Percentiles rank a stretch among this genome's conserved stretches.
These are phyloP conservation scores for Triadica sebifera DNA, from an alignment of 345 rosid species.

Conservation along the genomic window DNA sequence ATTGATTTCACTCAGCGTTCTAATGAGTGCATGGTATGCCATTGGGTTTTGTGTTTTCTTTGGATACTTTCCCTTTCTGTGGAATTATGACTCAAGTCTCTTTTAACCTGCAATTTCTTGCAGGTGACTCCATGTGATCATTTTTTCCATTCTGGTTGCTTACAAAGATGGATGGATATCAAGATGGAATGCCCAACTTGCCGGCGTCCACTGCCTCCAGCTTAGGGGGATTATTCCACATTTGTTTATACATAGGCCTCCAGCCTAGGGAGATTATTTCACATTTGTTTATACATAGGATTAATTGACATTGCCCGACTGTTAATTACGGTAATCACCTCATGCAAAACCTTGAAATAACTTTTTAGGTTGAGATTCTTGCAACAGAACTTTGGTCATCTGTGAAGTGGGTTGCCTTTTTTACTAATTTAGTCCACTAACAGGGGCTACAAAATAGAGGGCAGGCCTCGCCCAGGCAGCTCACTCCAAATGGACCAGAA, in stretches of 20 bases:
- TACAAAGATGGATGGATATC: conserved; percentile 99
- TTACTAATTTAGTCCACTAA: not conserved
- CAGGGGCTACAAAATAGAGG: no score
- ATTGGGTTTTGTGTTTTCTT: not conserved
- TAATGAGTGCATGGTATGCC: conserved; percentile 75
- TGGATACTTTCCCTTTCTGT: not conserved
- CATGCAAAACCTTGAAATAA: conserved; percentile 8
- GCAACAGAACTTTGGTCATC: not conserved
- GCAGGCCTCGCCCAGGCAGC: no score
- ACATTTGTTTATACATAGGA: conserved; percentile 35
- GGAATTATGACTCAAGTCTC: not conserved
- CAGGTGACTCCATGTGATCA: conserved; percentile 98
- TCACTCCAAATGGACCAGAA: no score
- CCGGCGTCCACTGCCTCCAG: conserved; percentile 89
- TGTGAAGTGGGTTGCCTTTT: not conserved
- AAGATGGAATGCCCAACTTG: conserved; percentile 99
- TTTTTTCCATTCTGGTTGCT: conserved; percentile 88
- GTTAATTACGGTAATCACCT: conserved; percentile 33
- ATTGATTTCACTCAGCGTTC: conserved; percentile 64
- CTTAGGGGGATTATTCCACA: conserved; percentile 40
- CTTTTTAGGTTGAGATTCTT: not conserved
- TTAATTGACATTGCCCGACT: conserved; percentile 21
- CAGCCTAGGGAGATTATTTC: no score
- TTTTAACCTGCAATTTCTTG: conserved; percentile 13
- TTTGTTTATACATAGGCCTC: no score